These are phyloP conservation scores for Tolypocladium endophyticum DNA, from an alignment of 2,329 filamentous ascomycete species.

Conservation along the genomic window DNA sequence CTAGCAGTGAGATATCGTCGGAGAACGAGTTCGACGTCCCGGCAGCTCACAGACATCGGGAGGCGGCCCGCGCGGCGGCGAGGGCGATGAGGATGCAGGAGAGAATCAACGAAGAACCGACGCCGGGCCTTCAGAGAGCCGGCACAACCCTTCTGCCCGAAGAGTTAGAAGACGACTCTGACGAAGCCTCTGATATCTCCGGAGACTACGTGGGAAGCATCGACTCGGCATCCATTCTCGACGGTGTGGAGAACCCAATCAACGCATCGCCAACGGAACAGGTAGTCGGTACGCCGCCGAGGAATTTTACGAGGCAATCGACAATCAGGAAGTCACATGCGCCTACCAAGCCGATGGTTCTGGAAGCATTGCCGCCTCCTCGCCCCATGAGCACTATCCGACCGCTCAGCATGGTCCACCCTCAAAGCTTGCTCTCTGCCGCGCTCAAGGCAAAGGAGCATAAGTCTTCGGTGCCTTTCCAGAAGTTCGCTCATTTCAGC, in stretches of 20 bases:
- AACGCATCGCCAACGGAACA: conserved; percentile 43
- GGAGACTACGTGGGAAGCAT: conserved; percentile 57
- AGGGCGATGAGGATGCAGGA: conserved; percentile 24
- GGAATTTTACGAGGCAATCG: conserved; percentile 49
- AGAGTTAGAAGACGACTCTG: conserved; percentile 49
- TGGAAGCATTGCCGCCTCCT: conserved; percentile 61
- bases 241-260: conserved; percentile 49
- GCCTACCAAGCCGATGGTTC: conserved; percentile 41
- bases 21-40: conserved; percentile 68
- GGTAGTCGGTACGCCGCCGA: conserved; percentile 53
- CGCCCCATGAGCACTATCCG: conserved; percentile 54
- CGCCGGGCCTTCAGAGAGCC: conserved; percentile 29
- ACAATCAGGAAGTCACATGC: conserved; percentile 53
- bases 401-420: conserved; percentile 56
- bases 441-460: conserved; percentile 63
- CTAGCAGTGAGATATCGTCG: conserved; percentile 73
- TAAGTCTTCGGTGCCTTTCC: conserved; percentile 60
- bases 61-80: conserved; percentile 48
- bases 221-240: conserved; percentile 62
- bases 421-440: conserved; percentile 60
- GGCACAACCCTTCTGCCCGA: conserved; percentile 44
- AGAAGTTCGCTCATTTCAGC: conserved; percentile 64
- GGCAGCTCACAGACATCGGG: conserved; percentile 52
- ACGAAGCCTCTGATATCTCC: conserved; percentile 51
- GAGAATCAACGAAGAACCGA: conserved; percentile 26